Base-by-base conservation (phyloP, 2,329 filamentous ascomycete species). In the Sphaceloma murrayae region DNA sequence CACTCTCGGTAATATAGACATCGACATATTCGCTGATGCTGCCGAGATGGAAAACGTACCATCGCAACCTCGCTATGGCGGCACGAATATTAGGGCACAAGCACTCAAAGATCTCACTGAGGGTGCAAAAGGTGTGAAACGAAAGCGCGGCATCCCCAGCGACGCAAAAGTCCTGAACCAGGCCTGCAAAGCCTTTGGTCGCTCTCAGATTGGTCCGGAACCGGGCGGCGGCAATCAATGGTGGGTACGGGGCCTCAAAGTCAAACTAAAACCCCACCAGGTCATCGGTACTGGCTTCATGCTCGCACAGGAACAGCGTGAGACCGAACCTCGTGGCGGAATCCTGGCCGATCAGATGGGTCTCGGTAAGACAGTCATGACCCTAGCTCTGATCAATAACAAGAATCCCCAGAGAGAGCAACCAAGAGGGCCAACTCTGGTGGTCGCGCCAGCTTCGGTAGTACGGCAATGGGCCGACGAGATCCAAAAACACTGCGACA, bases 241-340 rank as follows among this genome's bases (percentile, higher is more conserved):
- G 69, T 33, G 55, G 1, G 57, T 75, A 1, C 66, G 58, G 16
- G 72, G 72, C 0, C 70, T 76, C 67, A 61, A 53, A 18, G 65
- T 61, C 0, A 53, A 57, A 0, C 52, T 78, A 1, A 66, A 66
- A 46, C 52, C 56, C 6, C 68, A 75, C 34, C 77, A 80, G 43
- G 50, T 78, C 0, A 59, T 71, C 0, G 72, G 68, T 0, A 63
- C 62, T 0, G 62, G 65, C 0, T 79, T 73, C 61, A 78, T 80
- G 75, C 52, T 72, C 0, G 52, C 58, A 2, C 63, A 70, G 3
- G 77, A 80, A 53, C 58, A 64, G 3, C 58, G 48, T 1, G 5
- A 14, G 0, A 29, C 57, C 0, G 46, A 55, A 22, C 73, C 67
- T 1, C 53, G 34, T 11, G 67, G 67, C 2, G 65, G 65, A 4